phyloP scores from a whole-genome alignment of 805 yeast species.

The Cyberlindnera maritima region DNA sequence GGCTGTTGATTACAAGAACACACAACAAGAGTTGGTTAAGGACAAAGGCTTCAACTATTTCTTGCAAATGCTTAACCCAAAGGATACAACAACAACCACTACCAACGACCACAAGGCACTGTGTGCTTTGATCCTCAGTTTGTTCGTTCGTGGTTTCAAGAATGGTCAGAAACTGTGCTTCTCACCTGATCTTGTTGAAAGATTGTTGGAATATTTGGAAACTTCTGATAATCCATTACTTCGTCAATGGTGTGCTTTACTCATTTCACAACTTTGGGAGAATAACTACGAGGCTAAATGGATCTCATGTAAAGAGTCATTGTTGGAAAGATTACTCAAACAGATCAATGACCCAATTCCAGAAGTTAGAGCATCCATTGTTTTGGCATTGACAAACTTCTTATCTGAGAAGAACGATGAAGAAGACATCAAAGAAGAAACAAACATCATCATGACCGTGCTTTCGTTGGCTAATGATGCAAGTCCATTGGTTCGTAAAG shows the following conservation, averaged over 20 bases:
- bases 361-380: conserved; percentile 85
- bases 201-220: conserved; percentile 62
- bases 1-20: conserved; percentile 88
- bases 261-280: conserved; percentile 74
- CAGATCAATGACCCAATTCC: conserved; percentile 87
- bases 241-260: conserved; percentile 88
- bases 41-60: conserved; percentile 91
- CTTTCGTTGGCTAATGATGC: conserved; percentile 78
- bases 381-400: conserved; percentile 70
- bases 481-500: conserved; percentile 83
- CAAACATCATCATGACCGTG: conserved; percentile 65
- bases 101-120: conserved; percentile 83
- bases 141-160: conserved; percentile 77
- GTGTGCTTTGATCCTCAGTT: conserved; percentile 86
- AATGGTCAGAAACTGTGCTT: conserved; percentile 80
- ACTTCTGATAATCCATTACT: conserved; percentile 79
- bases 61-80: conserved; percentile 66
- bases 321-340: conserved; percentile 51
- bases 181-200: conserved; percentile 66
- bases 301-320: conserved; percentile 64
- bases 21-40: conserved; percentile 88
- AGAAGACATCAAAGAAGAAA: conserved; percentile 58
- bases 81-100: conserved; percentile 24
- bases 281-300: conserved; percentile 72
- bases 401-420: conserved; percentile 47